Base-by-base conservation (phyloP, 495 filamentous ascomycete genomes). In the Ramalina intermedia region DNA sequence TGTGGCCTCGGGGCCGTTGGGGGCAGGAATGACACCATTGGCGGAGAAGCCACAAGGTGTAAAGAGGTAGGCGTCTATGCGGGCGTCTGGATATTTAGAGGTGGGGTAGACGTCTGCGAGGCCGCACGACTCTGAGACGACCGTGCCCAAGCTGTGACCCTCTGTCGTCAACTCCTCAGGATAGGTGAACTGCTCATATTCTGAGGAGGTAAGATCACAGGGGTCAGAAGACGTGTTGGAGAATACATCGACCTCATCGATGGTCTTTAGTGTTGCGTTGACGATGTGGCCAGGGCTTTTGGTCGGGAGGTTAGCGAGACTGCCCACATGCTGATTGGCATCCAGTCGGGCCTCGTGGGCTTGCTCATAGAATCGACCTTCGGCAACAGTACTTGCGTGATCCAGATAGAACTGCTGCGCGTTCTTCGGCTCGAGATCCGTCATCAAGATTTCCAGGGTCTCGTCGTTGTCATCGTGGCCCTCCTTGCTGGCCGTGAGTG, bases 401-500 rank as follows among this genome's bases (percentile, higher is more conserved):
- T 88, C 86, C 52, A 95, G 78, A 66, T 95, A 96, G 67, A 95
- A 99, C 63, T 96, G 87, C 70, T 89, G 87, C 37, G 93, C 87
- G 67, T 89, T 90, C 63, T 85, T 77, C 58, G 79, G 79, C 48
- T 96, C 91, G 50, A 99, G 71, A 61, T 99, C 93, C 47, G 91
- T 99, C 93, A 99, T 99, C 57, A 99, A 69, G 47, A 99, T 78
- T 72, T 99, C 93, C 26, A 99, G 67, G 17, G 93, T 99, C 72
- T 99, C 93, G 61, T 99, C 93, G 47, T 71, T 61, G 40, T 69
- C 69, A 36, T 67, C 54, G 40, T 71, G 64, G 29, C 66, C 57
- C 14, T 62, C 60, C n/a, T 68, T 66, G 37, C 69, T 63, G 6
- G 46, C 49, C 2, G 11, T 42, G 33, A 57, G 44, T 1, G 49